phyloP scores from a whole-genome alignment of 768 basidiomycete species.

The Rhizopogon vesiculosus region DNA sequence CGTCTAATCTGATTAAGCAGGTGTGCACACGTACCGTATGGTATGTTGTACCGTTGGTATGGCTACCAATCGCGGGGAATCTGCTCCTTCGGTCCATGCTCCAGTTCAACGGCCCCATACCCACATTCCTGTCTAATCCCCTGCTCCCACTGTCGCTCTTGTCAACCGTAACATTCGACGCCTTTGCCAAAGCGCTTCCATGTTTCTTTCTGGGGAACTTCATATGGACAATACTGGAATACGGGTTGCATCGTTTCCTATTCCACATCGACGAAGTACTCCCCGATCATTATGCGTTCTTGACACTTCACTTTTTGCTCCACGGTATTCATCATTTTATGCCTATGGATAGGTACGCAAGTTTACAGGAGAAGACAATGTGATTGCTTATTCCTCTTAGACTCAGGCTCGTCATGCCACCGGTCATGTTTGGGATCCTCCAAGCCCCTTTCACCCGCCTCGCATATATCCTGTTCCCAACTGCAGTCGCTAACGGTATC shows the following conservation, averaged over 20 bases:
- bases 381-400: conserved; percentile 30
- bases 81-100: conserved; percentile 77
- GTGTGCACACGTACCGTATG: conserved; percentile 82
- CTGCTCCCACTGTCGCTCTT: conserved; percentile 48
- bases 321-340: conserved; percentile 98
- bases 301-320: conserved; percentile 85
- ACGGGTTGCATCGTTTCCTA: conserved; percentile 89
- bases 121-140: conserved; percentile 56
- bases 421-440: conserved; percentile 69
- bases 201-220: conserved; percentile 86
- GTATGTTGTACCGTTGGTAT: conserved; percentile 90
- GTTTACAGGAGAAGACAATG: not conserved
- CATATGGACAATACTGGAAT: conserved; percentile 94
- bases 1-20: conserved; percentile 30
- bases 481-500: conserved; percentile 83
- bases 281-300: conserved; percentile 76
- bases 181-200: conserved; percentile 47
- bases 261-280: conserved; percentile 91
- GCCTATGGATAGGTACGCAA: conserved; percentile 84
- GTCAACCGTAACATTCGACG: conserved; percentile 41
- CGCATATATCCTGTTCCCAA: conserved; percentile 77
- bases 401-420: conserved; percentile 96
- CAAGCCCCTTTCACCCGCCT: conserved; percentile 85
- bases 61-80: conserved; percentile 83
- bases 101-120: conserved; percentile 73